Evolutionary conservation across 805 yeast species (phyloP).

Genomic region (Lipomyces orientalis): DNA sequence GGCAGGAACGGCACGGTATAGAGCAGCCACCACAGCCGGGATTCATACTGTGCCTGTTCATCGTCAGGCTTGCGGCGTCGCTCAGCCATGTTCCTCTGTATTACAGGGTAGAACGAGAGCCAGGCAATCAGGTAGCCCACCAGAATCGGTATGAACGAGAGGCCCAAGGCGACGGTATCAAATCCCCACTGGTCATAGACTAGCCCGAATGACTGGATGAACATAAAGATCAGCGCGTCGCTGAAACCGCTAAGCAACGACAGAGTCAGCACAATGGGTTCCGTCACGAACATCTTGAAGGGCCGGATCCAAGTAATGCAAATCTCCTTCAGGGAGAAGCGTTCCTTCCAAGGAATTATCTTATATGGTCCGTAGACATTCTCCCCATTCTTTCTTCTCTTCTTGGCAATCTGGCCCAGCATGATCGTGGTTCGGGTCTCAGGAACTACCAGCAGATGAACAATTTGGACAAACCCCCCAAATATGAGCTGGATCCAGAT

Average conservation of each 20-base stretch:
- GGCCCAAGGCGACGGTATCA: constrained; percentile 55
- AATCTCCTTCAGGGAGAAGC: constrained; percentile 54
- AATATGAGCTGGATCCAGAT: constrained; percentile 75
- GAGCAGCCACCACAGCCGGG: constrained; percentile 41
- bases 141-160: constrained; percentile 64
- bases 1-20: constrained; percentile 50
- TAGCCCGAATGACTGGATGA: constrained; percentile 62
- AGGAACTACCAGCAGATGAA: constrained; percentile 56
- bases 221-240: constrained; percentile 60
- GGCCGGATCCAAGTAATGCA: constrained; percentile 64
- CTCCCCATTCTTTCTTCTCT: constrained; percentile 48
- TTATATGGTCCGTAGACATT: constrained; percentile 50
- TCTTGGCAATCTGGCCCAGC: constrained; percentile 61
- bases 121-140: constrained; percentile 57
- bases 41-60: background rate
- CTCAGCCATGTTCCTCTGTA: constrained; percentile 2
- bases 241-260: constrained; percentile 62
- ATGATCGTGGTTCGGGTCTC: constrained; percentile 74
- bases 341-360: constrained; percentile 44
- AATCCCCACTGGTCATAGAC: constrained; percentile 53
- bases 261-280: constrained; percentile 67
- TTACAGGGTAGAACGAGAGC: constrained; percentile 40
- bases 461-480: constrained; percentile 58
- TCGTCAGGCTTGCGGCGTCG: constrained; percentile 4
- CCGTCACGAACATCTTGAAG: constrained; percentile 67